Percentiles rank a stretch among this genome's conserved stretches.
phyloP scores from a whole-genome alignment of 805 yeast species.

The Saturnispora sekii region DNA sequence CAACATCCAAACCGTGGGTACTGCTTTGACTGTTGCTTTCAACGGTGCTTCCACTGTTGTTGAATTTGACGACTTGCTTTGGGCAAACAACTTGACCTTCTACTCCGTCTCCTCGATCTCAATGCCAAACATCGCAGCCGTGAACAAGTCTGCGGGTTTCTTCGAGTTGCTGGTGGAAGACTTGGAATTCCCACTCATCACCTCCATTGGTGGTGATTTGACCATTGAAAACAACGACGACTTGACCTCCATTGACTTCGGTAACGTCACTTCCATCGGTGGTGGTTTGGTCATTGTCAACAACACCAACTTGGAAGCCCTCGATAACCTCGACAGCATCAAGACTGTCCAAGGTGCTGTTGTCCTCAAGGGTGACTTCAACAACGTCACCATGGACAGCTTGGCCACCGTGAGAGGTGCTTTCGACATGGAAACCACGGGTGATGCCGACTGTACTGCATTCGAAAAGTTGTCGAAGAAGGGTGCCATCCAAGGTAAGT shows the following conservation, averaged over 20 bases:
- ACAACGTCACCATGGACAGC: constrained; percentile 64
- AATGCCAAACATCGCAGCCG: constrained; percentile 53
- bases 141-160: constrained; percentile 79
- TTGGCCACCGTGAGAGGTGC: constrained; percentile 86
- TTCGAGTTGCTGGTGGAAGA: constrained; percentile 56
- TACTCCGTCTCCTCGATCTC: constrained; percentile 70
- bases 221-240: constrained; percentile 65
- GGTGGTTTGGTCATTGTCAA: constrained; percentile 91
- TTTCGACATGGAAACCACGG: constrained; percentile 65
- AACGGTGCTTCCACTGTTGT: constrained; percentile 74
- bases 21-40: constrained; percentile 68
- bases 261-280: constrained; percentile 62
- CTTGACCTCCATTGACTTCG: constrained; percentile 59
- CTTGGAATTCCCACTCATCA: constrained; percentile 45
- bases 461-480: constrained; percentile 63
- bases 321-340: constrained; percentile 68
- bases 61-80: constrained; percentile 54
- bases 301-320: constrained; percentile 59
- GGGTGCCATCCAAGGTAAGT: constrained; percentile 91
- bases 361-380: constrained; percentile 67
- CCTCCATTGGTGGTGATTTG: constrained; percentile 70
- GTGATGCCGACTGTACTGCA: constrained; percentile 72
- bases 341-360: constrained; percentile 83
- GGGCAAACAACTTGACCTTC: constrained; percentile 87
- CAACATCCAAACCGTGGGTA: constrained; percentile 63